Base-by-base conservation (phyloP, 768 basidiomycete genomes). In the Lactarius hatsudake region DNA sequence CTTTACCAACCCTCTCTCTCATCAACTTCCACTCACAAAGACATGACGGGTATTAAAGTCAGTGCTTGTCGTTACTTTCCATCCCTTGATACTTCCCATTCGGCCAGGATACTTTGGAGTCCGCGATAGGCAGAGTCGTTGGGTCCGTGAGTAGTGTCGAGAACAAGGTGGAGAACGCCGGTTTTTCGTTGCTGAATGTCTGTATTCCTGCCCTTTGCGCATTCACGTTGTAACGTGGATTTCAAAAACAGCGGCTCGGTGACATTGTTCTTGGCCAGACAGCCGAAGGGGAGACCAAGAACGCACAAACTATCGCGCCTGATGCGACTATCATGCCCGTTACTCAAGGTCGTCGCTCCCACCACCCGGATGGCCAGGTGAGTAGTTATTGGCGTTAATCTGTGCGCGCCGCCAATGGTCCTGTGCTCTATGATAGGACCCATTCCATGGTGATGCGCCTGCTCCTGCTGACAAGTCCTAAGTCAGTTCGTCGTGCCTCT, bases 211-310 rank as follows among this genome's bases (percentile, higher is more conserved):
- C 55, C 34, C 13, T 34, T 18, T 28, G 26, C 42, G 6, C 30
- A 17, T 26, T 54, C 36, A 30, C 23, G 34, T 17, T 10, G 18
- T 61, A 36, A 20, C 23, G 45, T 23, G 28, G 3, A 36, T 18
- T 28, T 12, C 15, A 13, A 32, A 58, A 43, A 42, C n/a, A 67
- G 66, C n/a, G 28, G 8, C n/a, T 63, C 38, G 66, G 40, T 20
- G 40, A 67, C 17, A 63, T 17, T 40, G n/a, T 67, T 2, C 54
- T 63, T 43, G 66, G 66, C 9, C 5, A n/a, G 12, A 63, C 61
- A 4, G 62, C 66, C 51, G 66, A 63, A 28, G 59, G 32, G 13
- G 32, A 63, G 32, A 5, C 7, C 30, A n/a, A 0, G 20, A 18
- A 63, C 2, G 48, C 66, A 18, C 28, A 40, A n/a, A 12, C 18